Base-by-base conservation (phyloP, 1,139 yeast species). In the Pichia inconspicua region DNA sequence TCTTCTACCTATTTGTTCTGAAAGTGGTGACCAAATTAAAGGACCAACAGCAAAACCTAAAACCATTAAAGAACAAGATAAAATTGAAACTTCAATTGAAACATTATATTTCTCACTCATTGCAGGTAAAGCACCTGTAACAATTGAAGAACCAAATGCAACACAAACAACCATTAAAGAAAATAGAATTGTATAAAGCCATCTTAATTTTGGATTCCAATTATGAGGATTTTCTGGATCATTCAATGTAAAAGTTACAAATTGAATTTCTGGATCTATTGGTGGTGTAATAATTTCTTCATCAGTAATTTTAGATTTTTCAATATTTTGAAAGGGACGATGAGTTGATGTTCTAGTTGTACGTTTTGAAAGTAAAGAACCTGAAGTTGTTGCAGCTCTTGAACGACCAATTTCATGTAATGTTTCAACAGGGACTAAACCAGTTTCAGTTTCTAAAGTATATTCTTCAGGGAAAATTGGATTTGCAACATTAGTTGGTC, bases 381-480 rank as follows among this genome's bases (percentile, higher is more conserved):
- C 15, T 11, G 40, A 19, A 44, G 47, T 54, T 48, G 53, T 51
- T 35, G 55, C 50, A 2, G 75, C 62, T 47, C 71, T 68, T 1
- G 71, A 62, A 70, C 94, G 75, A 41, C 94, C 94, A 42, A 84
- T 53, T 5, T 75, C 71, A 45, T 78, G 84, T 58, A 88, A 71
- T 0, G 95, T 83, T 41, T 78, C 71, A 3, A 82, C 85, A 2
- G 88, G 90, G 8, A 88, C 96, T 49, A 88, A 72, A 55, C 96
- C 96, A 6, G 96, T 85, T 46, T 76, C 74, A 1, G 96, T 88
- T 70, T 88, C 96, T 63, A 88, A 58, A 8, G 89, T 84, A 65
- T 85, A 88, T 65, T 88, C 96, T 70, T 88, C 96, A 14, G 96
- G 96, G 72, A 88, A 88, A 42, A 87, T 82, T 7, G 90, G 82